Conservation (phyloP, 176 grass and related monocot species). For the Leersia perrieri region DNA sequence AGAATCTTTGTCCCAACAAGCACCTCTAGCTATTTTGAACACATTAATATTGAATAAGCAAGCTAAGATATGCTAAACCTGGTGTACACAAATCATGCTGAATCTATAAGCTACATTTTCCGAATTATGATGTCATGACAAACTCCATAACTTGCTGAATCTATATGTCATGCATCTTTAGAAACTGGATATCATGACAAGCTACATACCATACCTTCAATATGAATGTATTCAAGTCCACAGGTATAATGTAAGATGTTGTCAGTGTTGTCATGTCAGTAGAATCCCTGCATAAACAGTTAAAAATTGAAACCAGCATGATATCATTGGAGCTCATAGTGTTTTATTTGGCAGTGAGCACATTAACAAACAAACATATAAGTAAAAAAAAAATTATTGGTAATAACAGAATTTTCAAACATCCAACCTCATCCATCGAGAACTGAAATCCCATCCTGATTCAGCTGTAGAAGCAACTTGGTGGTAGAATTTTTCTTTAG, state of each 20-base stretch:
- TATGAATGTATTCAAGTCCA: conserved; percentile 91
- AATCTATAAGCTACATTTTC: neutral
- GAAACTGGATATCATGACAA: conserved; percentile 2
- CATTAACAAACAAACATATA: neutral
- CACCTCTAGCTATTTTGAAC: neutral
- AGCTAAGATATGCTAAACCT: neutral
- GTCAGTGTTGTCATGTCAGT: conserved; percentile 70
- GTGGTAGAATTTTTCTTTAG: conserved; percentile 65
- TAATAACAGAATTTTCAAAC: neutral
- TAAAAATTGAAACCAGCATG: neutral
- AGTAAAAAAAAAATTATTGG: neutral
- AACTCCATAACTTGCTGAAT: neutral
- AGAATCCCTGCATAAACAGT: conserved; percentile 59
- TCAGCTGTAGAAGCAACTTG: conserved; percentile 88
- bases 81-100: neutral
- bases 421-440: conserved; percentile 95
- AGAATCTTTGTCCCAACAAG: neutral
- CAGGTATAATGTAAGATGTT: conserved; percentile 76
- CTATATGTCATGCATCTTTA: neutral
- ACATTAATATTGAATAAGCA: neutral
- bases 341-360: neutral
- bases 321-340: neutral
- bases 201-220: conserved; percentile 57
- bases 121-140: neutral
- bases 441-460: conserved; percentile 99